Conservation (phyloP, 441 rosid species). For the Corymbia citriodora region DNA sequence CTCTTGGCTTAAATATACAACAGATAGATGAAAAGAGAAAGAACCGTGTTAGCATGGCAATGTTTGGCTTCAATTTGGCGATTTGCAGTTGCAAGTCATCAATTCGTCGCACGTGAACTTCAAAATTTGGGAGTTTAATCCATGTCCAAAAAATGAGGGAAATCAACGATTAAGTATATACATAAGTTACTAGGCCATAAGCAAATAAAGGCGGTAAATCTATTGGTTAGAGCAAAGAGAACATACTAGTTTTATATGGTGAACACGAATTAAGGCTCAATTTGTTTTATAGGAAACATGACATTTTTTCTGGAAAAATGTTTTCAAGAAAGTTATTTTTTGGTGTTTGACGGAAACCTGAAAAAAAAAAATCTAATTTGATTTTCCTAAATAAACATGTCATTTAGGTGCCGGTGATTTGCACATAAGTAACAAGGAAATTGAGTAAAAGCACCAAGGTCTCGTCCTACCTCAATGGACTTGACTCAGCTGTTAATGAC, state of each 20-base stretch:
- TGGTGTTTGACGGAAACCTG: too few species aligned
- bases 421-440: too few species aligned
- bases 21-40: background rate
- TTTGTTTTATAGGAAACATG: background rate
- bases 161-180: too few species aligned
- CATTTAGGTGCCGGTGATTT: too few species aligned
- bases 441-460: background rate
- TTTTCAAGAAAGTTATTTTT: background rate
- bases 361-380: background rate
- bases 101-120: background rate
- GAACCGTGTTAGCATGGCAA: fast-evolving
- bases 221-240: fast-evolving
- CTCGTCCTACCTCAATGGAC: fast-evolving
- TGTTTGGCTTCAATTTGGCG: background rate
- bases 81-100: background rate
- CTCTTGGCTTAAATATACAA: too few species aligned
- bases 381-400: too few species aligned
- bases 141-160: background rate
- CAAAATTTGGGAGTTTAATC: background rate
- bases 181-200: background rate
- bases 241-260: background rate
- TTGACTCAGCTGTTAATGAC: fast-evolving
- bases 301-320: too few species aligned
- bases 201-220: background rate
- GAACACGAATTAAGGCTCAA: background rate